phyloP scores from a whole-genome alignment of 306 rosid genomes.

The Malus sieversii region DNA sequence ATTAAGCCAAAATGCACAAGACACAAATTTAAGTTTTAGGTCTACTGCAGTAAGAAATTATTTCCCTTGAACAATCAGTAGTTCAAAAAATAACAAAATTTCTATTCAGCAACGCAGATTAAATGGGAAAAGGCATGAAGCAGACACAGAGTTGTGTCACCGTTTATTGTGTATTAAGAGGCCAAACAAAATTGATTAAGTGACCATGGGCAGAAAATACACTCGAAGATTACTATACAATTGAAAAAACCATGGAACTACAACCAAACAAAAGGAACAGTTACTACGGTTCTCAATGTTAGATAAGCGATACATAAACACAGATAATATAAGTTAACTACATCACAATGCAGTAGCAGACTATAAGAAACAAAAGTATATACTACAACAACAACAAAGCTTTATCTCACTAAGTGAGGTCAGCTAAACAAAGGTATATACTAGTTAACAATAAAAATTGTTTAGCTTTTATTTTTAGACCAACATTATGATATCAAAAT shows the following conservation, averaged over 20 bases:
- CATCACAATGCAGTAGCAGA: no score
- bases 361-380: no score
- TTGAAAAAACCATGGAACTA: background rate
- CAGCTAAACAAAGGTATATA: no score
- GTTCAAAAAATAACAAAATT: background rate
- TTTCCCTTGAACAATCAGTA: background rate
- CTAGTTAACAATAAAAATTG: no score
- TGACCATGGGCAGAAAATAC: background rate
- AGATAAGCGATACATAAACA: no score
- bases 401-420: no score
- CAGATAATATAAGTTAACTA: no score
- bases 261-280: background rate
- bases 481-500: no score
- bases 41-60: background rate
- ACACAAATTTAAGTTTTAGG: background rate
- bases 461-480: no score
- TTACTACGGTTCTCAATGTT: no score
- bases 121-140: background rate
- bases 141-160: background rate
- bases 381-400: no score
- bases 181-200: background rate
- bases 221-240: background rate
- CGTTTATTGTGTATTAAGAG: background rate
- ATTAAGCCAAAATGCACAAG: no score
- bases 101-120: background rate